Evolutionary conservation across 805 yeast genomes (phyloP).

Genomic region (Suhomyces vadensis): DNA sequence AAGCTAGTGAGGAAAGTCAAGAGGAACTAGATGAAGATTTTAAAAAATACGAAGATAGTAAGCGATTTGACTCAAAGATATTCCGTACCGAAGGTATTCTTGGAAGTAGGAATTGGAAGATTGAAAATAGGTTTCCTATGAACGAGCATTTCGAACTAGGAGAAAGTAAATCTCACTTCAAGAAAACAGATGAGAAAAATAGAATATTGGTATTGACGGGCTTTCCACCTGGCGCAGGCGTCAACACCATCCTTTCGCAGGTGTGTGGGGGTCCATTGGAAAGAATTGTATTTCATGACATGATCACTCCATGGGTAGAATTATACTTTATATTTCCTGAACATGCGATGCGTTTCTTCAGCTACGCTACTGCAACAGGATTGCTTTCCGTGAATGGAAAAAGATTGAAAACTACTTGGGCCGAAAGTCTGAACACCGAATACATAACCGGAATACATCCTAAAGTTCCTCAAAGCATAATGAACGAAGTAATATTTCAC

Average conservation of each 20-base stretch:
- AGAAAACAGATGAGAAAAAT: background rate
- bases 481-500: conserved; percentile 34
- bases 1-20: background rate
- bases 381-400: conserved; percentile 61
- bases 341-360: conserved; percentile 56
- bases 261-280: conserved; percentile 73
- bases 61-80: background rate
- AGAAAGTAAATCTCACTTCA: background rate
- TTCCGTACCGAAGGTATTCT: background rate
- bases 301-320: conserved; percentile 31
- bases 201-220: conserved; percentile 23
- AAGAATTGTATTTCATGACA: conserved; percentile 35
- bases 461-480: conserved; percentile 23
- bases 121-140: background rate
- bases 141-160: background rate
- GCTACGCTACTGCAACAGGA: conserved; percentile 49
- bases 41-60: background rate
- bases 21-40: background rate
- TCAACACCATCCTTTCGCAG: conserved; percentile 53
- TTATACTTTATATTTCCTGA: conserved; percentile 53
- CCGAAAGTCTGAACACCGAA: conserved; percentile 24
- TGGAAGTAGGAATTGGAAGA: background rate
- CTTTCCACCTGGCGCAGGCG: conserved; percentile 45
- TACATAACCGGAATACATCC: conserved; percentile 20
- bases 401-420: conserved; percentile 52